Evolutionary conservation across 768 basidiomycete species (phyloP).

Genomic region (Suillus tomentosus): DNA sequence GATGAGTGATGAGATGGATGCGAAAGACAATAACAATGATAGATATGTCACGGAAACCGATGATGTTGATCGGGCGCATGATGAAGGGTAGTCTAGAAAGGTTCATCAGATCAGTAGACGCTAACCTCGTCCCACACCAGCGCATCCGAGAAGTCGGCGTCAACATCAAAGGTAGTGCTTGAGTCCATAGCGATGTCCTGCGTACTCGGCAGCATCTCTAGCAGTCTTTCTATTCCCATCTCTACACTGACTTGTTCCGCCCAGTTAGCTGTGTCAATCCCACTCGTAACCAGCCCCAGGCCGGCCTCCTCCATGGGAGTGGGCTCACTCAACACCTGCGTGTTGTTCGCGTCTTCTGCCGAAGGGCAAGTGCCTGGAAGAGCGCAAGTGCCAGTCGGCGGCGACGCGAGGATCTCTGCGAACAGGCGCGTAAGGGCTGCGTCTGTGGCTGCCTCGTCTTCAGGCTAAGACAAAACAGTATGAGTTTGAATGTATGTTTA

Average conservation of each 20-base stretch:
- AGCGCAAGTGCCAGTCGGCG: constrained; percentile 33
- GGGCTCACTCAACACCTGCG: constrained; percentile 26
- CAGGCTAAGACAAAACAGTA: constrained; percentile 26
- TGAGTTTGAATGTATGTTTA: constrained; percentile 27
- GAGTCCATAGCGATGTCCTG: constrained; percentile 31
- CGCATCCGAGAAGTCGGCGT: constrained; percentile 30
- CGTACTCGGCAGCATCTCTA: constrained; percentile 51
- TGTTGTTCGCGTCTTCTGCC: constrained; percentile 32
- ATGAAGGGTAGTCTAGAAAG: neutral
- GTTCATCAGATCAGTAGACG: constrained; percentile 23
- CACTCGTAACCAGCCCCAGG: constrained; percentile 22
- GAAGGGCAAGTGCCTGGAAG: constrained; percentile 34
- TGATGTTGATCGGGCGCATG: constrained; percentile 9
- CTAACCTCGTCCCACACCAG: constrained; percentile 33
- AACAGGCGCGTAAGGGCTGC: constrained; percentile 34
- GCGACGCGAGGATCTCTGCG: constrained; percentile 38
- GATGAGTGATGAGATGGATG: constrained; percentile 19
- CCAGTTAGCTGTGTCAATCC: constrained; percentile 29
- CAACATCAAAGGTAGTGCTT: constrained; percentile 23
- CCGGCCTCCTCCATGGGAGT: constrained; percentile 17
- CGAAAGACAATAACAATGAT: constrained; percentile 16
- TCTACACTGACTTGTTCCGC: constrained; percentile 37
- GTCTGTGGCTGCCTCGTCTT: constrained; percentile 57
- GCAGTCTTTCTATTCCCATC: constrained; percentile 61
- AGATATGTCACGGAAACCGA: constrained; percentile 16